A percentile compares a stretch with the other conserved stretches of the same genome.
Evolutionary conservation across 192 early-diverging fungal species (phyloP).

Genomic region (Diversispora eburnea): DNA sequence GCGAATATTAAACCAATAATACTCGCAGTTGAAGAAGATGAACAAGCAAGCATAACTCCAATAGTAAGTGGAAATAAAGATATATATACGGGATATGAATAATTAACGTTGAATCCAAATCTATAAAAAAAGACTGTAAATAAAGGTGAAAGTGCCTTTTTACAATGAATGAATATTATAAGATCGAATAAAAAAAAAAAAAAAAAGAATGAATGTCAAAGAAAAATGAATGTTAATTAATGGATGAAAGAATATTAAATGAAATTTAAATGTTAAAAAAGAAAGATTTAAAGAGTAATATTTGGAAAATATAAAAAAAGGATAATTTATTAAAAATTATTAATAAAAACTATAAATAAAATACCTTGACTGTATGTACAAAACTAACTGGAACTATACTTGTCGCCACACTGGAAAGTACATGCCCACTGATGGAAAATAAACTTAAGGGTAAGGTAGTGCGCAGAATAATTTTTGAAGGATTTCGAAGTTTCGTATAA

Average conservation of each 20-base stretch:
- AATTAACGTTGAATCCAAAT: conserved; percentile 61
- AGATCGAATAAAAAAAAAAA: not conserved
- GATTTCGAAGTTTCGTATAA: conserved; percentile 51
- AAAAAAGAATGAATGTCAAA: not conserved
- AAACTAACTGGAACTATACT: conserved; percentile 75
- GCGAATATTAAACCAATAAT: conserved; percentile 73
- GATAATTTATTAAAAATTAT: no score
- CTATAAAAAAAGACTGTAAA: conserved; percentile 82
- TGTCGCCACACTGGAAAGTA: conserved; percentile 75
- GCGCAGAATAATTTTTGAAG: conserved; percentile 50
- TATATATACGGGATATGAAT: conserved; percentile 69
- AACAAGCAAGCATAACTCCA: conserved; percentile 89
- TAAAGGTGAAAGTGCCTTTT: conserved; percentile 77
- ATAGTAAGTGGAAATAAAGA: conserved; percentile 74
- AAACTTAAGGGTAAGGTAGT: conserved; percentile 68
- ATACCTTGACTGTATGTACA: conserved; percentile 88
- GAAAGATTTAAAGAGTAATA: no score
- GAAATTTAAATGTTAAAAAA: not conserved
- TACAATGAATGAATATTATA: not conserved
- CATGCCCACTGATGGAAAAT: conserved; percentile 84
- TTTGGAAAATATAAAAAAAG: no score
- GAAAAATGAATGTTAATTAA: not conserved
- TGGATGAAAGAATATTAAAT: not conserved
- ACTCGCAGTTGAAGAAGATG: conserved; percentile 65
- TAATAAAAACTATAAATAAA: no score